Evolutionary conservation across 495 filamentous ascomycete species (phyloP).

Genomic region (Penicillium diatomitis): DNA sequence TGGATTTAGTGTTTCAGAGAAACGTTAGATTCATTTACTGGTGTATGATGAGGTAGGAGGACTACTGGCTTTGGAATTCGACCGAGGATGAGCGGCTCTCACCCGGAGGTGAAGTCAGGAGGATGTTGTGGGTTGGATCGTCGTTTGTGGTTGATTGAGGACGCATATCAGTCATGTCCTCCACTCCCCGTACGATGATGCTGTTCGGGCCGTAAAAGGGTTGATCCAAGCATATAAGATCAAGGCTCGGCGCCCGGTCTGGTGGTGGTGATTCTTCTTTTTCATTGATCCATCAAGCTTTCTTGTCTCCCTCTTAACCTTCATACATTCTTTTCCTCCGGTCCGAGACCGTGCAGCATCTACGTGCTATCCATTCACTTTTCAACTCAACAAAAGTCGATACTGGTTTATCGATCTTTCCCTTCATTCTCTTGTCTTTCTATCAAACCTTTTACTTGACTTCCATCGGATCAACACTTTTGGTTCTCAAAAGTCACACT

Average conservation of each 20-base stretch:
- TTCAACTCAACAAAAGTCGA: neutral
- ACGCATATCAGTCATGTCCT: no score
- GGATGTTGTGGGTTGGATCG: neutral
- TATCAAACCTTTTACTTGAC: neutral
- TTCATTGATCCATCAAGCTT: conserved; percentile 8
- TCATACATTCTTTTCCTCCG: conserved; percentile 22
- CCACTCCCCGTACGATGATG: no score
- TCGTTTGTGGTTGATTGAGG: conserved; percentile 15
- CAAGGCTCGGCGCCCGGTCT: neutral
- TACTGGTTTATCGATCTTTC: conserved; percentile 19
- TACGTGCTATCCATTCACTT: conserved; percentile 11
- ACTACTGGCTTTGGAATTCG: neutral
- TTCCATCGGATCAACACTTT: conserved; percentile 3
- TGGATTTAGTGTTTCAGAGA: conserved; percentile 13
- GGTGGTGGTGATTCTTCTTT: neutral
- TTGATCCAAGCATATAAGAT: conserved; percentile 6
- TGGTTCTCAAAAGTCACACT: neutral
- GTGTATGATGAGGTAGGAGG: conserved; percentile 3
- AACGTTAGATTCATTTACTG: neutral
- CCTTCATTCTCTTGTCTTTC: conserved; percentile 10
- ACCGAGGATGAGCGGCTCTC: neutral
- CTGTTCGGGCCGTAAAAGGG: neutral
- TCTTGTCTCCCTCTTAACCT: conserved; percentile 12
- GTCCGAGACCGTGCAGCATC: conserved; percentile 29
- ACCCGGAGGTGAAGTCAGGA: neutral